Evolutionary conservation across 1,284 basidiomycete species (phyloP), one percentile per base, ranked within the genome.

Genomic region (Omphalotus olearius): DNA sequence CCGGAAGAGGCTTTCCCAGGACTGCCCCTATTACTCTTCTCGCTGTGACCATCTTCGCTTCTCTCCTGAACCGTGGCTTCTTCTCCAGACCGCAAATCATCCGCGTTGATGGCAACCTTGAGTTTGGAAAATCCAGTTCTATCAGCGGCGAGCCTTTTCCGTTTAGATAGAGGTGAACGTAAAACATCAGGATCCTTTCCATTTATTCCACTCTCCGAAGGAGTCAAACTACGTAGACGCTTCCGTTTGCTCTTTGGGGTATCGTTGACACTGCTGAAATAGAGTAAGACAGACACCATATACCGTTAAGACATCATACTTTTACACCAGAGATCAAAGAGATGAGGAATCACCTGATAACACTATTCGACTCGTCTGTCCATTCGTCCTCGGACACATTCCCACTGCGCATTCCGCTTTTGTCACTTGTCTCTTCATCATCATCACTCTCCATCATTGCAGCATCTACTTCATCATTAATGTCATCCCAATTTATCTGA

Each of bases 381-480:
- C 65, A 70, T 39, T 80, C 78, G 52, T 78, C 76, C 52, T 79
- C 78, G n/a, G 71, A 71, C 44, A 60, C 66, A 54, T 67, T 69
- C 50, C 66, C 74, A 57, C 72, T 75, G 57, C 62, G 67, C 55
- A 64, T 65, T 14, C 60, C 58, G 55, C 69, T 66, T 50, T 60
- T 58, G 30, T 64, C 63, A 53, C 68, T 67, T 28, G 25, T 52
- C 23, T 67, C 69, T 20, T 71, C 69, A 28, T 74, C 68, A 30
- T 87, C 87, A 56, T 88, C 85, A 57, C 82, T 86, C 69, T 91
- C 88, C 55, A 85, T 83, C 78, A 91, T 82, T 35, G 88, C 87
- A 37, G 85, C 91, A 53, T 93, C 88, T n/a, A 93, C 86, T 66
- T 93, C 92, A 56, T 88, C 80, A 58, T 91, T 88, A 54, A 90